Percentiles rank a stretch among this genome's conserved stretches.
Conservation (phyloP, 805 yeast species). For the Candida piceae region DNA sequence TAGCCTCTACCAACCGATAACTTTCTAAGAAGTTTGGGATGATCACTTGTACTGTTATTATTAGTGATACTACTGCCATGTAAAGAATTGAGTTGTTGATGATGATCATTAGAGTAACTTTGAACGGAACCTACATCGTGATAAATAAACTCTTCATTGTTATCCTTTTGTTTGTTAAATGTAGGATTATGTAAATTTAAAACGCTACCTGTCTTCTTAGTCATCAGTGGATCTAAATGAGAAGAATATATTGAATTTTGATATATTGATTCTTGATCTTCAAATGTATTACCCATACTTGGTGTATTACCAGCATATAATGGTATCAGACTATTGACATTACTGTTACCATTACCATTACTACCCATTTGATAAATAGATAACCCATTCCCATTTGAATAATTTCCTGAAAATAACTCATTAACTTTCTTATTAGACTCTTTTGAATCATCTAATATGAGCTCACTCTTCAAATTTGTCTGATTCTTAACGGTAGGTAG, state of each 20-base stretch:
- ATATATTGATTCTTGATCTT: slow-evolving; percentile 20
- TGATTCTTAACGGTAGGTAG: slow-evolving; percentile 1
- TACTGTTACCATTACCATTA: too few species aligned
- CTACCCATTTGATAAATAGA: too few species aligned
- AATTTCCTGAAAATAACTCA: not conserved
- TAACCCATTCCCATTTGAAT: too few species aligned
- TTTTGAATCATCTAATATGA: slow-evolving; percentile 4
- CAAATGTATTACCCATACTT: slow-evolving; percentile 7
- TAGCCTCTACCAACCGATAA: slow-evolving; percentile 8
- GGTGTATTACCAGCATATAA: not conserved
- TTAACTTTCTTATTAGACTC: not conserved
- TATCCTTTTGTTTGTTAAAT: not conserved
- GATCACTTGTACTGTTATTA: not conserved
- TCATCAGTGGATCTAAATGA: slow-evolving; percentile 6
- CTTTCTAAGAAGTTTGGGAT: slow-evolving; percentile 10
- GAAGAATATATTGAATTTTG: slow-evolving; percentile 23
- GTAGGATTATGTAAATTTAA: not conserved
- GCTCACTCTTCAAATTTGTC: slow-evolving; percentile 9
- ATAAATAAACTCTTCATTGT: slow-evolving; percentile 28
- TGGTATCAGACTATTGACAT: not conserved
- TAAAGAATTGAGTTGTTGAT: not conserved
- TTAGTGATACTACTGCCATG: not conserved
- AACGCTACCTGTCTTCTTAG: slow-evolving; percentile 1
- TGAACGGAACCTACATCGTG: slow-evolving; percentile 14
- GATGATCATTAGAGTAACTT: too few species aligned